Evolutionary conservation across 2,329 filamentous ascomycete genomes (phyloP), one percentile per base, ranked within the genome.

Genomic region (Scedosporium boydii): DNA sequence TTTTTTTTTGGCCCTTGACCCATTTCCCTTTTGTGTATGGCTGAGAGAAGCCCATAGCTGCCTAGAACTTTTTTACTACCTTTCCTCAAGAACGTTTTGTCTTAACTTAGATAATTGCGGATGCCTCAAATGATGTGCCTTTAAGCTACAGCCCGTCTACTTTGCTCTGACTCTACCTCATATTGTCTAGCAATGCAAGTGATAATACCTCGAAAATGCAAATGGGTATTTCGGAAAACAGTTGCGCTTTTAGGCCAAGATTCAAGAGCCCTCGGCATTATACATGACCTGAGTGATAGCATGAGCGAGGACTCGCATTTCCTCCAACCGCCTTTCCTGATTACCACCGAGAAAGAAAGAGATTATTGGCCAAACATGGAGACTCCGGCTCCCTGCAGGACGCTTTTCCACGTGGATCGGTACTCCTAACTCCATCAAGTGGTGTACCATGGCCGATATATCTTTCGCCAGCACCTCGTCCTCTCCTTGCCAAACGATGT

Each of bases 341-440:
- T 71, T 69, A 27, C 77, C 77, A 57, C 73, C 76, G 29, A 86
- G 71, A 68, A 85, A 84, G n/a, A 85, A 68, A 57, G 79, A 79
- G 9, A 87, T 88, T 21, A 96, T 87, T 0, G 90, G 90, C 91
- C 91, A 96, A 10, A 87, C 90, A 73, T 96, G 91, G 63, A 95
- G 87, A 2, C 85, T 87, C 14, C 84, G 87, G 14, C 58, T 46
- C 21, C 61, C 61, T 10, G 57, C 41, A 4, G 29, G 38, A 12
- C 64, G 65, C 60, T 44, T 41, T n/a, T 62, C 60, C 16, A 58
- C 60, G 34, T 58, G 60, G 9, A 62, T 53, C 2, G 38, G 26
- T 6, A 55, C 53, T 7, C 46, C 46, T 5, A 64, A 42, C 51
- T 78, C 79, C 63, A 78, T 76, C 63, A 90, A 76, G 34, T 82